These are phyloP conservation scores for Aspergillus persii DNA, from an alignment of 2,329 filamentous ascomycete species.

Conservation along the genomic window DNA sequence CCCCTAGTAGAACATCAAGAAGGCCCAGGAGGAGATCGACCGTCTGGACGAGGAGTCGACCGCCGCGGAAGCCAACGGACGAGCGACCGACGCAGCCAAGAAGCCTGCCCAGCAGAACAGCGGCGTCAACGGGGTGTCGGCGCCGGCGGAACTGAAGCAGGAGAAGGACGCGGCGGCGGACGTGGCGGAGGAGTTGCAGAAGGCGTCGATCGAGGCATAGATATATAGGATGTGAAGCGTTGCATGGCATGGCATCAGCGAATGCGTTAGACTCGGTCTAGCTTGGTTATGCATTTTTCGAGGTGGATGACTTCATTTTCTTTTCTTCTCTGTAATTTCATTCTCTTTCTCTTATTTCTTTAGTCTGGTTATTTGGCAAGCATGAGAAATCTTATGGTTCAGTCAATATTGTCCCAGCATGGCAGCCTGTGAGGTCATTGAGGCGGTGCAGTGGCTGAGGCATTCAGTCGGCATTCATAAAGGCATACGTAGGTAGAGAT, in stretches of 20 bases:
- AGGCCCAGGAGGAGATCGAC: constrained; percentile 94
- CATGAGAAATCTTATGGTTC: neutral
- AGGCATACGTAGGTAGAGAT: no score
- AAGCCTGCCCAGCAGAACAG: constrained; percentile 53
- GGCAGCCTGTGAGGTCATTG: no score
- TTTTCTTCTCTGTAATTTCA: neutral
- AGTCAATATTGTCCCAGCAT: no score
- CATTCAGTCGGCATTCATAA: no score
- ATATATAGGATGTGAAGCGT: constrained; percentile 6
- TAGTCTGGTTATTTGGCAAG: neutral
- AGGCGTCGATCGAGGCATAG: constrained; percentile 56
- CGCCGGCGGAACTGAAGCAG: constrained; percentile 54
- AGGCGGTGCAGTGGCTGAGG: no score
- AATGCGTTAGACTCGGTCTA: constrained; percentile 22
- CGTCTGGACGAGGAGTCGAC: constrained; percentile 71
- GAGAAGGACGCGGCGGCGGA: constrained; percentile 61
- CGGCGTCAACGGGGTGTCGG: constrained; percentile 53
- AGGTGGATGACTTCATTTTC: neutral
- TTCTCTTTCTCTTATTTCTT: neutral
- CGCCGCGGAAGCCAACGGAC: constrained; percentile 41
- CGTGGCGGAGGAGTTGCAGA: constrained; percentile 59
- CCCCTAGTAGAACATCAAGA: constrained; percentile 78
- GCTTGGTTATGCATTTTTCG: constrained; percentile 8
- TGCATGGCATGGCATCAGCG: constrained; percentile 20
- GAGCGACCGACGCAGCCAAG: constrained; percentile 52